Conservation (phyloP, 345 rosid species). For the Theobroma cacao region DNA sequence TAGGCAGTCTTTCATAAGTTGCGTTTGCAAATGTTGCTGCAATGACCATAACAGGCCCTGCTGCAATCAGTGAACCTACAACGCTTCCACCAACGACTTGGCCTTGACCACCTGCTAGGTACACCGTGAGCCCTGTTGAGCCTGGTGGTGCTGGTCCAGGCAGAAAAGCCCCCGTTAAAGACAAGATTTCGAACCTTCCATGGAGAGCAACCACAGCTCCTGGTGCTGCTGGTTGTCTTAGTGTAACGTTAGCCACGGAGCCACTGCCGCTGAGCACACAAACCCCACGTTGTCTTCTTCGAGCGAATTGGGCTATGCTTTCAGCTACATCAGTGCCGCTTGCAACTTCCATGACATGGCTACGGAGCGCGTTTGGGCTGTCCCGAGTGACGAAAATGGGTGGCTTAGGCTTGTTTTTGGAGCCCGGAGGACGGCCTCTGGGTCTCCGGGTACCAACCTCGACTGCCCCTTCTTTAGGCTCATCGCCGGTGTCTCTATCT, state of each 20-base stretch:
- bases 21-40: conserved; percentile 88
- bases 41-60: conserved; percentile 77
- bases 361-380: conserved; percentile 83
- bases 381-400: conserved; percentile 77
- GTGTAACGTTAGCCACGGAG: conserved; percentile 75
- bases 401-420: conserved; percentile 77
- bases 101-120: conserved; percentile 74
- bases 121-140: conserved; percentile 73
- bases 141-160: conserved; percentile 95
- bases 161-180: conserved; percentile 72
- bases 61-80: conserved; percentile 64
- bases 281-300: conserved; percentile 75
- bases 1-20: conserved; percentile 73
- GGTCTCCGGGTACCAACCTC: conserved; percentile 69
- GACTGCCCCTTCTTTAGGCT: conserved; percentile 66
- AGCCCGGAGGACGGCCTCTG: conserved; percentile 82
- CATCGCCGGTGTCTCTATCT: conserved; percentile 52
- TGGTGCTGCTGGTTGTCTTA: conserved; percentile 76
- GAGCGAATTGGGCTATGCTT: conserved; percentile 67
- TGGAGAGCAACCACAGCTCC: conserved; percentile 70
- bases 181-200: conserved; percentile 77
- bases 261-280: conserved; percentile 83
- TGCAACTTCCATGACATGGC: conserved; percentile 73
- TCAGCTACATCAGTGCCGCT: conserved; percentile 79
- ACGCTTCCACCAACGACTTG: conserved; percentile 85